Evolutionary conservation across 768 basidiomycete genomes (phyloP).

Genomic region (Gymnopilus junonius): DNA sequence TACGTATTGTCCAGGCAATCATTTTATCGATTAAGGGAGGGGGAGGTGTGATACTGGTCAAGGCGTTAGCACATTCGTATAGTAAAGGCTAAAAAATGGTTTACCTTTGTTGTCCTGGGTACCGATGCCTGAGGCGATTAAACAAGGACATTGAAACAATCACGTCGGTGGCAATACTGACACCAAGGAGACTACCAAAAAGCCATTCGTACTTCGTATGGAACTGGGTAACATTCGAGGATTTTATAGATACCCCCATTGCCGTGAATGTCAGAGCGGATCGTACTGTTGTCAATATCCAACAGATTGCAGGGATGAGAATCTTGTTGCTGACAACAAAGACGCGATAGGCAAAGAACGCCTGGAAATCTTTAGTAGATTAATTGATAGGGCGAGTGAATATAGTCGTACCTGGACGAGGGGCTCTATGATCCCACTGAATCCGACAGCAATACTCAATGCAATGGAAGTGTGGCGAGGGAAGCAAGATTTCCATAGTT

Average conservation of each 20-base stretch:
- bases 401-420: conserved; percentile 8
- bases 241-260: not conserved
- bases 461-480: not conserved
- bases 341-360: not conserved
- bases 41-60: not conserved
- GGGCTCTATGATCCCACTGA: conserved; percentile 7
- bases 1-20: conserved; percentile 12
- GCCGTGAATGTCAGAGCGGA: not conserved
- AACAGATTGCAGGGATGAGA: not conserved
- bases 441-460: not conserved
- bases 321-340: not conserved
- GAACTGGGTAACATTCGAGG: not conserved
- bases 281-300: not conserved
- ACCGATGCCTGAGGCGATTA: not conserved
- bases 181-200: not conserved
- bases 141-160: not conserved
- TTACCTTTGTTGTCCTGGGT: not conserved
- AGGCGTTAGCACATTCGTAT: too few species aligned
- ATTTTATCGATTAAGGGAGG: conserved; percentile 7
- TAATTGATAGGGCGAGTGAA: too few species aligned
- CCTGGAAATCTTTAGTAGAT: not conserved
- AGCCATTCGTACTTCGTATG: not conserved
- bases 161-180: not conserved
- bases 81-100: not conserved
- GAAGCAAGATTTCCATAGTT: conserved; percentile 2